Base-by-base conservation (phyloP, 768 basidiomycete genomes). In the Steccherinum ochraceum region DNA sequence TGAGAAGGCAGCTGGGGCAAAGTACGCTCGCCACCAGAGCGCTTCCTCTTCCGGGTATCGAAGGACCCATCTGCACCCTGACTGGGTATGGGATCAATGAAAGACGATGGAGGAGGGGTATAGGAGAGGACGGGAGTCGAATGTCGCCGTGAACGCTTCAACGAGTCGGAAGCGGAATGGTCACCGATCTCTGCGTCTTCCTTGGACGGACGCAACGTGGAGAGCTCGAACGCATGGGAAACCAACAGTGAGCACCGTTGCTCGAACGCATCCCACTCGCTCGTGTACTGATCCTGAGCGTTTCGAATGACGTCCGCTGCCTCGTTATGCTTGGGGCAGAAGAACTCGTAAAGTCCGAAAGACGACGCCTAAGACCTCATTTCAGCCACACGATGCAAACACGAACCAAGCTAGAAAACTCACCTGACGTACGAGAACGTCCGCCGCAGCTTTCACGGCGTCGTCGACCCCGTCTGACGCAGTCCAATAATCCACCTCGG, bases 231-330 rank as follows among this genome's bases (percentile, higher is more conserved):
- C 40, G 16, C 55, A 12, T 57, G 74, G 59, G 54, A 74, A 67
- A 80, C 72, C 56, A 82, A 71, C 4, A 55, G 48, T 26, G 58
- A 78, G 60, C 92, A 96, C 12, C 78, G 81, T 43, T 83, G 79
- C 61, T 97, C 94, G 59, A 85, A 96, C 7, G 78, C 74, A 19
- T 87, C 85, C 85, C 93, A 94, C 62, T 94, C 91, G 0, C 72
- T 52, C 1, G 82, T 75, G 55, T 81, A 74, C 48, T 81, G 81
- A 27, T 79, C 72, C 35, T 81, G 78, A 18, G 83, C 75, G 46
- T 76, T 78, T 52, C 86, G 81, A 0, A 95, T 72, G 20, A 91
- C 64, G 54, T 87, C 81, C 50, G 87, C 72, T 0, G 93, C 93
- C 57, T 89, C 86, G 46, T 81, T 78, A 61, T 97, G 94, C 0